Evolutionary conservation across 805 yeast species (phyloP), one percentile per base, ranked within the genome.

Genomic region (Candida arabinofermentans): DNA sequence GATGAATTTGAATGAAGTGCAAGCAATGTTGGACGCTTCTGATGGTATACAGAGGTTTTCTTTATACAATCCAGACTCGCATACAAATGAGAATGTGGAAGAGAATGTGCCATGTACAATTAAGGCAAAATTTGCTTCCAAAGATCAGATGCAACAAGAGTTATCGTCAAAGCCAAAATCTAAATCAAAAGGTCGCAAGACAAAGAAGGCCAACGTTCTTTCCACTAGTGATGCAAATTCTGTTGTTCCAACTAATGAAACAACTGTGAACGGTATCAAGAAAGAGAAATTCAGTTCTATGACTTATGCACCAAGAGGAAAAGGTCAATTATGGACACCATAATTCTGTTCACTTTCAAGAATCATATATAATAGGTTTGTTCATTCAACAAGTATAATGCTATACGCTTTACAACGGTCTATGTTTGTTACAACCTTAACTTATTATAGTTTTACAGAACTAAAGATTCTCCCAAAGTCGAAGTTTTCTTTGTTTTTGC

Each of bases 271-370:
- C 10, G 32, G 32, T 34, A 59, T 69, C 35, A 62, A 66, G 44
- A 65, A 61, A 44, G 75, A 79, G 42, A 58, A 64, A 17, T 75
- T 69, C 48, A 70, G 70, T 37, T 62, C 67, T 4, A 70, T 75
- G 16, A 69, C 73, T 24, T 81, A 69, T 61, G 86, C 83, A 3
- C 75, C 82, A 34, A 70, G 86, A 61, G 83, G 81, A 5, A 51
- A 61, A 5, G 87, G 87, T 8, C 64, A 74, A 43, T 63, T 80
- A 44, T 81, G 86, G 86, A 65, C 66, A 24, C 82, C 82, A 48
- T 70, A 48, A 50, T 17, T n/a, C n/a, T n/a, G n/a, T n/a, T n/a
- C n/a, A n/a, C n/a, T n/a, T n/a, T n/a, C n/a, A n/a, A n/a, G n/a
- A n/a, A n/a, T n/a, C n/a, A n/a, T n/a, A n/a, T n/a, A n/a, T n/a